A percentile compares a stretch with the other conserved stretches of the same genome.
These are phyloP conservation scores for Hypericum androsaemum DNA, from an alignment of 345 rosid species.

Conservation along the genomic window DNA sequence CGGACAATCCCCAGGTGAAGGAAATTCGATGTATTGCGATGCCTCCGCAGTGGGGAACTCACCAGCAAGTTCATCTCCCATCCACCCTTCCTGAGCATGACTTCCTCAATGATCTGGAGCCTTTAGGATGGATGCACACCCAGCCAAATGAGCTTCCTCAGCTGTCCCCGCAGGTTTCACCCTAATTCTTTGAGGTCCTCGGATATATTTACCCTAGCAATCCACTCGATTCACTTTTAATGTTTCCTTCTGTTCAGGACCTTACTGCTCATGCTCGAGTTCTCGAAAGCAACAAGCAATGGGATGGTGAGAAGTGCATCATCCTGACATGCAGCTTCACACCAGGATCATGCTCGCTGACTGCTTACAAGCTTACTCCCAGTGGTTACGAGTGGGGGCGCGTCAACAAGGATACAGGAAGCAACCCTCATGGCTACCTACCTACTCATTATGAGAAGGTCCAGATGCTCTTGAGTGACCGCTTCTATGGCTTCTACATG, in stretches of 20 bases:
- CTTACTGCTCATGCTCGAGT: slow-evolving; percentile 77
- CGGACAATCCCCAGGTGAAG: slow-evolving; percentile 93
- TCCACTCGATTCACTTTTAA: background rate
- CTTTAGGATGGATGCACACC: slow-evolving; percentile 98
- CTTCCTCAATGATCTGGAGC: slow-evolving; percentile 84
- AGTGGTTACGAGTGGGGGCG: slow-evolving; percentile 98
- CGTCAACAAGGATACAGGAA: slow-evolving; percentile 79
- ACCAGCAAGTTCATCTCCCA: slow-evolving; percentile 78
- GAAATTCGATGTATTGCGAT: slow-evolving; percentile 86
- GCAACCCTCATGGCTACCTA: slow-evolving; percentile 95
- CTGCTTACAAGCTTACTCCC: slow-evolving; percentile 89
- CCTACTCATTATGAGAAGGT: slow-evolving; percentile 98
- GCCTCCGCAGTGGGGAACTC: slow-evolving; percentile 93
- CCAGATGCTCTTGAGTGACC: slow-evolving; percentile 91
- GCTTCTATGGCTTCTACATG: slow-evolving; percentile 98
- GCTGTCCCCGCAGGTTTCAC: slow-evolving; percentile 74
- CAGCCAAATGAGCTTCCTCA: slow-evolving; percentile 99
- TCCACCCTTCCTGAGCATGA: slow-evolving; percentile 91
- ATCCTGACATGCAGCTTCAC: slow-evolving; percentile 97
- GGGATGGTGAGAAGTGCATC: slow-evolving; percentile 98
- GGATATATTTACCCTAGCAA: no score
- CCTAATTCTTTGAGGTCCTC: background rate
- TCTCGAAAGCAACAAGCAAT: slow-evolving; percentile 87
- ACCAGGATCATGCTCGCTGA: slow-evolving; percentile 94
- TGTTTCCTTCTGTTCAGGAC: slow-evolving; percentile 39